phyloP scores from a whole-genome alignment of 31 red algal genomes.

The Odonthalia washingtoniensis region DNA sequence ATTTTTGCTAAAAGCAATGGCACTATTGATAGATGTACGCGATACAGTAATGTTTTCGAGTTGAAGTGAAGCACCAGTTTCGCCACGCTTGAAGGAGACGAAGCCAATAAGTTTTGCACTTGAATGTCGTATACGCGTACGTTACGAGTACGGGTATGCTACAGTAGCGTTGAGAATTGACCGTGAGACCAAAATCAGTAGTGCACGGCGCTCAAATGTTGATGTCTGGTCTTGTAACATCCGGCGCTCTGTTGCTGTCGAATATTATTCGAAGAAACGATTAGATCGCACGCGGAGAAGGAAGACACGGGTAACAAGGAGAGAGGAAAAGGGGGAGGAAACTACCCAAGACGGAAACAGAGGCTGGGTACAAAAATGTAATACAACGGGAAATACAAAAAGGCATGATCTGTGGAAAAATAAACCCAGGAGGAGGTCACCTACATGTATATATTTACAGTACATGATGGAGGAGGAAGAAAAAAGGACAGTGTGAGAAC shows the following conservation, averaged over 20 bases:
- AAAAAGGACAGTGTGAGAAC: no score
- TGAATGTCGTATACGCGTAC: slow-evolving; percentile 4
- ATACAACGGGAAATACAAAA: no score
- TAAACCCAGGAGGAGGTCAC: no score
- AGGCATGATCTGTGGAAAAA: no score
- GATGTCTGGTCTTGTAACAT: slow-evolving; percentile 7
- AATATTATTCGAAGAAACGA: no score
- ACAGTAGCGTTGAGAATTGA: slow-evolving; percentile 13
- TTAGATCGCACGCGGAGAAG: no score
- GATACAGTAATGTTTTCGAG: not conserved
- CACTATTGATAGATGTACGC: not conserved
- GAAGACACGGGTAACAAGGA: no score
- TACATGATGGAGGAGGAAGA: no score
- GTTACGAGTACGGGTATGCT: not conserved
- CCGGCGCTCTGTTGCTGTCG: not conserved
- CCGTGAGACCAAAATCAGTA: not conserved
- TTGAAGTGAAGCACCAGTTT: slow-evolving; percentile 33
- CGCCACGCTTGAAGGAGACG: slow-evolving; percentile 45
- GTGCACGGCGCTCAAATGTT: not conserved
- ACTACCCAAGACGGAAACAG: no score
- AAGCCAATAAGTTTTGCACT: slow-evolving; percentile 22
- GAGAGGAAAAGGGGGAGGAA: no score
- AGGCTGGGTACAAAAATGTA: no score
- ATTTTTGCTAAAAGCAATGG: slow-evolving; percentile 38
- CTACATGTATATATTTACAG: no score